Evolutionary conservation across 2,329 filamentous ascomycete genomes (phyloP).

Genomic region (Fusarium hainanense): DNA sequence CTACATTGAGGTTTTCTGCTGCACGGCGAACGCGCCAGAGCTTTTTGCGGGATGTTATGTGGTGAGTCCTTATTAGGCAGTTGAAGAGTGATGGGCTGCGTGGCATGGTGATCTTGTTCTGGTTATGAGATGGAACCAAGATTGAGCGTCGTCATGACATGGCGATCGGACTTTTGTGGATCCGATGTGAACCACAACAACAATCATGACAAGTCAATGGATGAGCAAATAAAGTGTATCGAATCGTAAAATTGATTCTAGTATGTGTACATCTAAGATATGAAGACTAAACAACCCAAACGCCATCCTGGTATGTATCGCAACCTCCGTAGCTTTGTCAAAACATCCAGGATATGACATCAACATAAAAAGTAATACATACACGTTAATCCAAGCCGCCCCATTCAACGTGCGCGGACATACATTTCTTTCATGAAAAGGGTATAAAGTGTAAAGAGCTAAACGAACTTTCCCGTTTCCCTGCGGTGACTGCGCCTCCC

Average conservation of each 20-base stretch:
- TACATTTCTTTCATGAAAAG: constrained; percentile 38
- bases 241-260: constrained; percentile 25
- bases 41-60: constrained; percentile 85
- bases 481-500: background rate
- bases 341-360: constrained; percentile 31
- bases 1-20: constrained; percentile 68
- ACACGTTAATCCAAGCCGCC: constrained; percentile 31
- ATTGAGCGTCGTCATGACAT: background rate
- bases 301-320: constrained; percentile 31
- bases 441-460: constrained; percentile 43
- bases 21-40: constrained; percentile 68
- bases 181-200: background rate
- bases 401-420: background rate
- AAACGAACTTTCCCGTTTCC: constrained; percentile 17
- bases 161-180: constrained; percentile 31
- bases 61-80: constrained; percentile 78
- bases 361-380: constrained; percentile 29
- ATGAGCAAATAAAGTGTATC: background rate
- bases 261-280: constrained; percentile 33
- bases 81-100: constrained; percentile 37
- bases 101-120: constrained; percentile 26
- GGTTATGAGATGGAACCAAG: background rate
- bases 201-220: background rate
- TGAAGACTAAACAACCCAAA: constrained; percentile 33
- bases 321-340: constrained; percentile 15